These are phyloP conservation scores for Pythium rishiriense DNA, from an alignment of 352 stramenopile species.

Conservation along the genomic window DNA sequence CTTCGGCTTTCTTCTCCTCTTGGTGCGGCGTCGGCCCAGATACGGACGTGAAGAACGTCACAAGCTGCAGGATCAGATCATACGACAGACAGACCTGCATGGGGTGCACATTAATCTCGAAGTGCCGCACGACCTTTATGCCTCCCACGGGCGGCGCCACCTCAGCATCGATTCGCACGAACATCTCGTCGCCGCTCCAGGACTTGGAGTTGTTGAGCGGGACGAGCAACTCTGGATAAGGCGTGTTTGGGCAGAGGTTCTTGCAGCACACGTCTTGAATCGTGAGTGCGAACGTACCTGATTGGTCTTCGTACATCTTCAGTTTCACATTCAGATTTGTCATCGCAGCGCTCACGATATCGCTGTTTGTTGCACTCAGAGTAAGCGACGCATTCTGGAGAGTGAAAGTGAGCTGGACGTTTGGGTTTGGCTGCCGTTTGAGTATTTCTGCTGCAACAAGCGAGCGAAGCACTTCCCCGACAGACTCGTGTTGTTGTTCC, in stretches of 20 bases:
- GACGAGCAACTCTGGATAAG: constrained; percentile 68
- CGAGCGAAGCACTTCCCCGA: constrained; percentile 43
- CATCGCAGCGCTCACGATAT: constrained; percentile 58
- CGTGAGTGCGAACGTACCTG: constrained; percentile 56
- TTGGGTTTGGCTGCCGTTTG: constrained; percentile 44
- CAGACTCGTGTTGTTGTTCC: constrained; percentile 43
- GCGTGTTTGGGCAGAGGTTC: constrained; percentile 71
- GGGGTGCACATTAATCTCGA: constrained; percentile 84
- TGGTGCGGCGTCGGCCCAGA: constrained; percentile 30
- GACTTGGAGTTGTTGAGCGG: constrained; percentile 38
- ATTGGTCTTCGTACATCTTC: constrained; percentile 73
- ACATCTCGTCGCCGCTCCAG: constrained; percentile 66
- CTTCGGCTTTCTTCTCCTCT: constrained; percentile 56
- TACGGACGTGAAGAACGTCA: constrained; percentile 53
- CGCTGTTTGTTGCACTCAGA: constrained; percentile 54
- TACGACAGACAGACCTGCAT: constrained; percentile 86
- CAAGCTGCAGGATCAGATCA: constrained; percentile 70
- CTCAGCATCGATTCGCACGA: constrained; percentile 75
- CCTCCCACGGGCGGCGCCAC: constrained; percentile 58
- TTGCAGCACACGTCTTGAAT: constrained; percentile 57
- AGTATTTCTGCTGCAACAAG: constrained; percentile 42
- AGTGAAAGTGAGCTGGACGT: constrained; percentile 63
- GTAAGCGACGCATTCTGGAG: constrained; percentile 60
- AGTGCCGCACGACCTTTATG: constrained; percentile 75
- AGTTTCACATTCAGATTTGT: constrained; percentile 54